A percentile compares a stretch with the other conserved stretches of the same genome.
These are phyloP conservation scores for Helichrysum umbraculigerum DNA, from an alignment of 129 eudicot genomes.

Conservation along the genomic window DNA sequence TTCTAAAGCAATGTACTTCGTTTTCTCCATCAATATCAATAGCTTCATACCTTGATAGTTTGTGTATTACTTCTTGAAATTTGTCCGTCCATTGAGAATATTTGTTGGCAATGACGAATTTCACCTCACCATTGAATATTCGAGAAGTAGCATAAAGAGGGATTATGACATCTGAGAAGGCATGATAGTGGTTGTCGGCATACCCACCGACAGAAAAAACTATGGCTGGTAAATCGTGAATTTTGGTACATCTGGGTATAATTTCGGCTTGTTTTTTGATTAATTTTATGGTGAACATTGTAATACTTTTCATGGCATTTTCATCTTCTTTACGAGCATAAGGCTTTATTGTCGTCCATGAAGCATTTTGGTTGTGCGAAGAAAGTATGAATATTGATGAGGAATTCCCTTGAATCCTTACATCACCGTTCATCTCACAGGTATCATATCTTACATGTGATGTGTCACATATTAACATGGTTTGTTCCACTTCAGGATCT, in stretches of 20 bases:
- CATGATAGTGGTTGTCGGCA: conserved; percentile 65
- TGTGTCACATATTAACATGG: conserved; percentile 32
- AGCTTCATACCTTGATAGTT: conserved; percentile 51
- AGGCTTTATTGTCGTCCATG: conserved; percentile 51
- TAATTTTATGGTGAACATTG: conserved; percentile 19
- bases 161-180: conserved; percentile 51
- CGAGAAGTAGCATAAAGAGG: conserved; percentile 59
- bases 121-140: conserved; percentile 44
- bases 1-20: conserved; percentile 58
- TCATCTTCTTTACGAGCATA: conserved; percentile 64
- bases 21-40: conserved; percentile 51
- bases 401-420: conserved; percentile 62
- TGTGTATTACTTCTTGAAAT: conserved; percentile 33
- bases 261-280: conserved; percentile 13
- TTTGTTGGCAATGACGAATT: conserved; percentile 44
- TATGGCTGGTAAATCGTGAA: too few species aligned
- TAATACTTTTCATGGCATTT: conserved; percentile 39
- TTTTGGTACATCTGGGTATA: background rate
- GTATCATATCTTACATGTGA: conserved; percentile 44
- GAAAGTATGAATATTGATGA: conserved; percentile 51
- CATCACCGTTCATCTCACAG: conserved; percentile 58
- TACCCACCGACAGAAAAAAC: too few species aligned
- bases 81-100: conserved; percentile 39
- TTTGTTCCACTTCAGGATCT: conserved; percentile 22
- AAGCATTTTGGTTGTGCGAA: conserved; percentile 5